Evolutionary conservation across 2,329 filamentous ascomycete species (phyloP), one percentile per base, ranked within the genome.

Genomic region (Rutstroemia sp.): DNA sequence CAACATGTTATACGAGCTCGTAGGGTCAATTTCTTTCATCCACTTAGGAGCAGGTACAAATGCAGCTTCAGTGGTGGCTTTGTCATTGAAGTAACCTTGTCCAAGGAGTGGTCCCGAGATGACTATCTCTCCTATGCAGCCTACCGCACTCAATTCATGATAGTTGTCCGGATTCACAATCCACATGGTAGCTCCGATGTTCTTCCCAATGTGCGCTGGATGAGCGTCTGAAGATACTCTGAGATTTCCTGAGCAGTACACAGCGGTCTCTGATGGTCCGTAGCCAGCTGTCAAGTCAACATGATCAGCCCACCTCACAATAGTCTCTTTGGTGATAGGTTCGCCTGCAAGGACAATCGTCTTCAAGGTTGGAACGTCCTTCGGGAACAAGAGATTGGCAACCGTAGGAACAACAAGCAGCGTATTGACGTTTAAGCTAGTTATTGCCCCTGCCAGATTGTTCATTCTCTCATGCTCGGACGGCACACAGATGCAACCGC

Each of bases 311-410:
- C 73, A 75, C 4, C 61, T 68, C 5, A 65, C 63, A 50, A 73
- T 64, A 57, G 72, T 67, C 23, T 80, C 73, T 79, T 78, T 42
- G 78, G 76, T 9, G 85, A 94, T 45, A 94, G 78, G 89, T 94
- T 95, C 71, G 94, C 91, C 5, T 89, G 90, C 63, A 94, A 95
- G 0, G 88, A 95, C 36, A 94, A 74, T 1, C 94, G 75, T 2
- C 89, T 72, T 54, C 23, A 77, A 96, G 71, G 0, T 72, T 72
- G 0, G 89, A 89, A 0, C 85, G 87, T 14, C 94, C 89, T 0
- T 88, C 92, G 0, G 90, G 90, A 0, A 89, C 94, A 54, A 95
- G 23, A 64, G 44, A n/a, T 53, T 38, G 12, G 59, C 57, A 52
- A 57, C 58, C 5, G 53, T 59, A n/a, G 58, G 23, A 23, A 23